Percentiles rank a stretch among this genome's conserved stretches.
phyloP scores from a whole-genome alignment of 805 yeast genomes.

The Monosporozyma aquatica region DNA sequence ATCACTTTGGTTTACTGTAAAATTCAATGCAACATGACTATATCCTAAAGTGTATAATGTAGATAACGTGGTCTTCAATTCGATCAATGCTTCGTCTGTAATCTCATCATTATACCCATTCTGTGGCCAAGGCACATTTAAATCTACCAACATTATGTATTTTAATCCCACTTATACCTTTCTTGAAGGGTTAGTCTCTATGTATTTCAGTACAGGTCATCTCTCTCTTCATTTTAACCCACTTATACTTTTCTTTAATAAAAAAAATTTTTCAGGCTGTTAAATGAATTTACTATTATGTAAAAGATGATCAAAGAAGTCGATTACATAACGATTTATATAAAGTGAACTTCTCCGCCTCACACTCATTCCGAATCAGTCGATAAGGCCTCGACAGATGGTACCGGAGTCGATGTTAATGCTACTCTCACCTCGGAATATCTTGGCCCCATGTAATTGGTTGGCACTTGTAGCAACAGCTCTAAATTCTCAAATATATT shows the following conservation, averaged over 20 bases:
- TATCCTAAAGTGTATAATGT: constrained; percentile 58
- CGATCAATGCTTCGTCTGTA: constrained; percentile 34
- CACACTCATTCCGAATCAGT: background rate
- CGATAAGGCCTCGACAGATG: background rate
- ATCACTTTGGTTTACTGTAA: constrained; percentile 41
- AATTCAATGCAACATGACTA: constrained; percentile 68
- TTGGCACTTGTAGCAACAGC: constrained; percentile 2
- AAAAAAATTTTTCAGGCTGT: too few relatives aligned
- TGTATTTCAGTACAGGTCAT: too few relatives aligned
- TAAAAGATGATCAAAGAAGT: too few relatives aligned
- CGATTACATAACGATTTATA: too few relatives aligned
- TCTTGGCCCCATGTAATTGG: background rate
- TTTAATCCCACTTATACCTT: background rate
- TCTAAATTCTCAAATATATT: constrained; percentile 19
- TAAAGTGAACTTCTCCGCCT: background rate
- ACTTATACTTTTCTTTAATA: too few relatives aligned
- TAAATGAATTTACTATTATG: too few relatives aligned
- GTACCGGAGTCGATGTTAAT: background rate
- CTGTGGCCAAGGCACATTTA: constrained; percentile 69
- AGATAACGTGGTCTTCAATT: constrained; percentile 41
- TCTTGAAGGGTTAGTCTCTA: too few relatives aligned
- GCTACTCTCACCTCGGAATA: background rate
- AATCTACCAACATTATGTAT: constrained; percentile 44
- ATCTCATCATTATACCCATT: constrained; percentile 37
- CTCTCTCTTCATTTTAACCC: too few relatives aligned